Percentiles rank a stretch among this genome's conserved stretches.
phyloP scores from a whole-genome alignment of 306 rosid genomes.

The Inga oerstediana region DNA sequence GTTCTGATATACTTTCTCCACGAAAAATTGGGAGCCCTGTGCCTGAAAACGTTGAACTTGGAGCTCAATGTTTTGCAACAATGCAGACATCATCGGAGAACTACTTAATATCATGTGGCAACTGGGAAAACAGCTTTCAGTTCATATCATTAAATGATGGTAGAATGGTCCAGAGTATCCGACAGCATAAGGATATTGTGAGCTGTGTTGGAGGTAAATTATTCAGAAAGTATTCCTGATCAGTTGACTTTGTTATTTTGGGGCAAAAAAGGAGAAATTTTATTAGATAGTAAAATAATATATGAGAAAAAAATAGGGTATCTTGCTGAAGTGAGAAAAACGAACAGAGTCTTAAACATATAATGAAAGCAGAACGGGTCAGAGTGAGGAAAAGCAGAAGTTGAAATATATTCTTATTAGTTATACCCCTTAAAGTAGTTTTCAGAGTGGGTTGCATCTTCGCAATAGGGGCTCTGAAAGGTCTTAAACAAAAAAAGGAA shows the following conservation, averaged over 20 bases:
- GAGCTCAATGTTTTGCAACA: constrained; percentile 84
- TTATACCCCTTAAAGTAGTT: not conserved
- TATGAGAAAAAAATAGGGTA: not conserved
- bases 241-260: constrained; percentile 3
- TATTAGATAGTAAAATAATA: not conserved
- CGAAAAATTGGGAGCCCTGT: constrained; percentile 90
- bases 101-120: constrained; percentile 89
- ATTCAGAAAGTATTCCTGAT: constrained; percentile 9
- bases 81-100: constrained; percentile 82
- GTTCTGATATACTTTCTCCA: constrained; percentile 77
- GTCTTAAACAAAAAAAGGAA: not conserved
- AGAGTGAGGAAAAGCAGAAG: not conserved
- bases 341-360: not conserved
- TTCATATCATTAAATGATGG: constrained; percentile 87
- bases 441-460: not conserved
- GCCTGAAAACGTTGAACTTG: constrained; percentile 89
- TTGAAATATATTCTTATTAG: not conserved
- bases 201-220: constrained; percentile 94
- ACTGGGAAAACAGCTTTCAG: constrained; percentile 99
- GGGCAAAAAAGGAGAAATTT: not conserved
- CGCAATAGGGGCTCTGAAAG: not conserved
- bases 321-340: not conserved
- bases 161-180: constrained; percentile 91
- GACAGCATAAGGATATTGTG: constrained; percentile 97
- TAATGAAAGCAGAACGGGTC: not conserved